A percentile compares a stretch with the other conserved stretches of the same genome.
Conservation (phyloP, 2,329 filamentous ascomycete genomes). For the Emericellopsis cladophorae region DNA sequence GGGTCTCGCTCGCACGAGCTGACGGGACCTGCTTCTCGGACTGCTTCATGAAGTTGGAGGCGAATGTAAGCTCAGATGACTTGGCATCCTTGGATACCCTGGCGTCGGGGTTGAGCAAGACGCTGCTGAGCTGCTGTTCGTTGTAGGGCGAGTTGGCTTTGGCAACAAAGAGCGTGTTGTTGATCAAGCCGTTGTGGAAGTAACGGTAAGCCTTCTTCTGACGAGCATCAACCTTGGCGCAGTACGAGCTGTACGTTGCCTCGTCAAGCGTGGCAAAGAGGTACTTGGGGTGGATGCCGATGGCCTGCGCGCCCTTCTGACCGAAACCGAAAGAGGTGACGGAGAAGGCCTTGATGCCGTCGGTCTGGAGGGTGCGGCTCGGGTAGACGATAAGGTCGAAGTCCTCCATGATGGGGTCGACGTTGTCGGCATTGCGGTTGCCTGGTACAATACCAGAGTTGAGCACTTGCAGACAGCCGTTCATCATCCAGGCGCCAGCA, state of each 20-base stretch:
- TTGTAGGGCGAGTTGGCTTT: constrained; percentile 86
- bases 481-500: constrained; percentile 99
- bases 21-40: constrained; percentile 39
- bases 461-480: constrained; percentile 90
- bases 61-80: constrained; percentile 63
- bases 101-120: constrained; percentile 89
- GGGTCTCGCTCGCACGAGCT: constrained; percentile 47
- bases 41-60: constrained; percentile 55
- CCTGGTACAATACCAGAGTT: constrained; percentile 90
- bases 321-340: constrained; percentile 99
- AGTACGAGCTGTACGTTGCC: constrained; percentile 70
- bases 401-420: constrained; percentile 92
- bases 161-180: constrained; percentile 94
- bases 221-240: constrained; percentile 74
- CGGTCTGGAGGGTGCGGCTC: constrained; percentile 88
- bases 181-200: constrained; percentile 97
- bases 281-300: constrained; percentile 94
- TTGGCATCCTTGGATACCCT: constrained; percentile 82
- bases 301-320: constrained; percentile 95
- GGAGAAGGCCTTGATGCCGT: constrained; percentile 96
- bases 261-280: constrained; percentile 89
- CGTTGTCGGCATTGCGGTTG: constrained; percentile 95
- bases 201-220: constrained; percentile 99
- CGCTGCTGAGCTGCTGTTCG: constrained; percentile 71
- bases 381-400: constrained; percentile 98